Conservation (phyloP, 495 filamentous ascomycete species). For the Xylaria telfairii region DNA sequence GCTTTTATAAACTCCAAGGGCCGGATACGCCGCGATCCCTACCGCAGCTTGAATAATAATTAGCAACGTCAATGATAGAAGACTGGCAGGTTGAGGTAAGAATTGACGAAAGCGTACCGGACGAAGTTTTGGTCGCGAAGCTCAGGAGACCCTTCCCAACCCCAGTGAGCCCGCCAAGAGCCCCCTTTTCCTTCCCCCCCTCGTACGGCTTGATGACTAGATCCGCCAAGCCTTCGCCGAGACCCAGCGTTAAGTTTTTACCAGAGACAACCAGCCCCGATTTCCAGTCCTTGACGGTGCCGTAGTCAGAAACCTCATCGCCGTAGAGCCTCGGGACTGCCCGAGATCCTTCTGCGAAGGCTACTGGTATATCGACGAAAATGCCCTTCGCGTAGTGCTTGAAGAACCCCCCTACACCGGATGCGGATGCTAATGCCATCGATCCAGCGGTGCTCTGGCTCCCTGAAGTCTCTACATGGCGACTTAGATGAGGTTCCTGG, state of each 20-base stretch:
- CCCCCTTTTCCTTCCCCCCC: not conserved
- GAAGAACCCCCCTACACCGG: not conserved
- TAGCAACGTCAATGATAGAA: not conserved
- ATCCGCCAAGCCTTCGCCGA: conserved; percentile 5
- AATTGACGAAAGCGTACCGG: not conserved
- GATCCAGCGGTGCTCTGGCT: not conserved
- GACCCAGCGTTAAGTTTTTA: not conserved
- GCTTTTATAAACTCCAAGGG: not conserved
- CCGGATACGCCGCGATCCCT: not conserved
- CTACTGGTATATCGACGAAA: not conserved
- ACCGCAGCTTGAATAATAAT: not conserved
- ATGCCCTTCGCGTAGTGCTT: not conserved
- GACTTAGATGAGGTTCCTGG: too few species aligned
- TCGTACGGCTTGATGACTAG: not conserved
- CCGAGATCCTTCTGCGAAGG: not conserved
- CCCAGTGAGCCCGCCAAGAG: not conserved
- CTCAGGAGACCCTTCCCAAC: not conserved
- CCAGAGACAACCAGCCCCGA: not conserved
- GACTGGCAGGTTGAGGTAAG: not conserved
- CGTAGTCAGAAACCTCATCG: not conserved
- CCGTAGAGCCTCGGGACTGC: not conserved
- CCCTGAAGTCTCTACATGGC: too few species aligned
- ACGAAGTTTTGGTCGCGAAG: not conserved
- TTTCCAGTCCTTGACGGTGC: not conserved
- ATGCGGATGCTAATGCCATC: not conserved